Evolutionary conservation across 768 basidiomycete genomes (phyloP), one percentile per base, ranked within the genome.

Genomic region (Boletus vermiculosoides): DNA sequence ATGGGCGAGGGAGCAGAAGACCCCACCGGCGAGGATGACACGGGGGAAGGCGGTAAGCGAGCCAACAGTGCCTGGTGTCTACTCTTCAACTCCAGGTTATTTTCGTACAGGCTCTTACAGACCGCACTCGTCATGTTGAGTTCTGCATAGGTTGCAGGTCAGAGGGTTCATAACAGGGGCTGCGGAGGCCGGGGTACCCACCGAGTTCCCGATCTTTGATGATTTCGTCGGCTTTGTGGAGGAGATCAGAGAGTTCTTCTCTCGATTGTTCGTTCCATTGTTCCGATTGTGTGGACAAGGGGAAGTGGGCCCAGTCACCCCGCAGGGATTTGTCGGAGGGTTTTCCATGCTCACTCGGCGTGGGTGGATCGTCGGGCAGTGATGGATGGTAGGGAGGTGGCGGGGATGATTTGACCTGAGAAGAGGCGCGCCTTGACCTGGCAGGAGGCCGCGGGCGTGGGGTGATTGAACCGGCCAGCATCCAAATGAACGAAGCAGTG

Each of bases 161-260:
- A 60, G 42, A 60, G 55, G 55, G 42, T 56, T 55, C 50, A 45
- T 39, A 34, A 28, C 31, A 37, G 22, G 18, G 39, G 37, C 47
- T 33, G 30, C 23, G 28, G 44, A 56, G 45, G 51, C 34, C 20
- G 57, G 30, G 47, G n/a, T 13, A 60, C 84, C 49, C 67, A 89
- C 92, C 90, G 60, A 80, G 81, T 73, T 90, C 90, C 39, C 91
- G 78, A 56, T 85, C 83, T 67, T 84, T 87, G 61, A 94, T 92
- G 47, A 92, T 76, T 57, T 76, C 83, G 60, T 88, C 87, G 0
- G 90, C 92, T 67, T 86, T 85, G 45, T 83, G 73, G 36, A 94
- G 79, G 42, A 93, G 76, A 42, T 80, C 80, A 5, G 84, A 78
- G 45, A 94, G 78, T 63, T 91, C 88, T 63, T 87, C 89, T 39